A percentile compares a stretch with the other conserved stretches of the same genome.
These are phyloP conservation scores for Francoa sonchifolia DNA, from an alignment of 441 rosid genomes.

Conservation along the genomic window DNA sequence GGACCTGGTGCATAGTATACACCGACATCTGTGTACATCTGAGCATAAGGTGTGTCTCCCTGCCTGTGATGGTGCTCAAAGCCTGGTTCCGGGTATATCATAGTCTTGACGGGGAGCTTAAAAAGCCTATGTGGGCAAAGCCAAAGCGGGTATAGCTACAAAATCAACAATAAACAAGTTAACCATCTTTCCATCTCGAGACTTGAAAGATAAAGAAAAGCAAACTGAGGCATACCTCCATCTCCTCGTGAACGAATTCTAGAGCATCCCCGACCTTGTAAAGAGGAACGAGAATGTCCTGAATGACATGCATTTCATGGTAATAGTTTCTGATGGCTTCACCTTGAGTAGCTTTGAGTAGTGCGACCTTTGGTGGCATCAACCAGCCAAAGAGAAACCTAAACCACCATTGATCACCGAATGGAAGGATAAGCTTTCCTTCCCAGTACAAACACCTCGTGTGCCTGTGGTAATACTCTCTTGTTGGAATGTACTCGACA, in stretches of 20 bases:
- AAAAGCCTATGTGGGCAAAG: slow-evolving; percentile 82
- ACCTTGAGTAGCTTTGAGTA: slow-evolving; percentile 99
- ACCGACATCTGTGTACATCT: slow-evolving; percentile 93
- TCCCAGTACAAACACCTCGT: slow-evolving; percentile 97
- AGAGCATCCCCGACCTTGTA: slow-evolving; percentile 93
- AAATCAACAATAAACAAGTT: slow-evolving; percentile 2
- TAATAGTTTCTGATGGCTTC: slow-evolving; percentile 93
- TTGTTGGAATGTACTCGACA: slow-evolving; percentile 85
- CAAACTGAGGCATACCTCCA: slow-evolving; percentile 52
- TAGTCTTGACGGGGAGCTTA: slow-evolving; percentile 79
- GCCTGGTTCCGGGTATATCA: slow-evolving; percentile 86
- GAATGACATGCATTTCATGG: slow-evolving; percentile 95
- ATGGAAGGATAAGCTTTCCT: slow-evolving; percentile 95
- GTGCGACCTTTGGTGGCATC: slow-evolving; percentile 98
- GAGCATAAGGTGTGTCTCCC: slow-evolving; percentile 84
- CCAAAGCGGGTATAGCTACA: slow-evolving; percentile 87
- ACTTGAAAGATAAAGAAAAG: too few species aligned
- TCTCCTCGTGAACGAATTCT: slow-evolving; percentile 80
- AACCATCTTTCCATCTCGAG: too few species aligned
- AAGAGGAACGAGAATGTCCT: slow-evolving; percentile 95
- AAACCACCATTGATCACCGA: slow-evolving; percentile 93
- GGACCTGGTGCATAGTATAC: slow-evolving; percentile 89
- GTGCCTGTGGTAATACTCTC: slow-evolving; percentile 95
- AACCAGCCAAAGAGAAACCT: slow-evolving; percentile 89
- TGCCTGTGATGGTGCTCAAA: slow-evolving; percentile 70